Evolutionary conservation across 805 yeast species (phyloP), one percentile per base, ranked within the genome.

Genomic region (Candida methanosorbosa): DNA sequence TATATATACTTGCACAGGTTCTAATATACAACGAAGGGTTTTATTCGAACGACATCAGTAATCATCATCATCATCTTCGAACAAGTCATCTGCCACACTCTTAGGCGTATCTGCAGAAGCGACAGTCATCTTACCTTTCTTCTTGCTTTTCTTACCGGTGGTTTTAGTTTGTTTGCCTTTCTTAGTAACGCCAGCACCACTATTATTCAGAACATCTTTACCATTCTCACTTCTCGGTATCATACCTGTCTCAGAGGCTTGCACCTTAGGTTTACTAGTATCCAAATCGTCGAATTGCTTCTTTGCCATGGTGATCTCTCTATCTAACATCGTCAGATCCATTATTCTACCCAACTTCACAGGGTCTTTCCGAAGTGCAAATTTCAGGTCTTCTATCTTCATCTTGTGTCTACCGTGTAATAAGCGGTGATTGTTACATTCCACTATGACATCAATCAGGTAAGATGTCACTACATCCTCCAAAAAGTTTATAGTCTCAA

Each of bases 301-400:
- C 43, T 80, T 69, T 1, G 87, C 87, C 36, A 70, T 80, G 3
- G 70, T 61, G 43, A 81, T 78, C 40, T 70, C 74, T 48, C 70
- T 73, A 42, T 77, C 80, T 46, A 78, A 56, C 16, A 65, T 58
- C 35, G 78, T 63, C 43, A 81, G 61, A 48, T 80, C 85, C 40
- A 75, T 74, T 2, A 81, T 71, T 55, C 90, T 72, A 3, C 84
- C 85, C 12, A 79, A 63, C 48, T 81, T 81, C 12, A 70, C 60
- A 2, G 78, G 74, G 46, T 81, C 90, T 36, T 68, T 68, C 30
- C 87, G 58, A 34, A 82, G 54, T 0, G 81, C 83, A 54, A 79
- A 81, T 50, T 72, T 75, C 57, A 81, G 74, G 48, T 81, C 88
- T 29, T 80, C 87, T 14, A 81, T 75, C 43, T 75, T 76, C 43